Base-by-base conservation (phyloP, 2,329 filamentous ascomycete species). In the Aspergillus versicolor region DNA sequence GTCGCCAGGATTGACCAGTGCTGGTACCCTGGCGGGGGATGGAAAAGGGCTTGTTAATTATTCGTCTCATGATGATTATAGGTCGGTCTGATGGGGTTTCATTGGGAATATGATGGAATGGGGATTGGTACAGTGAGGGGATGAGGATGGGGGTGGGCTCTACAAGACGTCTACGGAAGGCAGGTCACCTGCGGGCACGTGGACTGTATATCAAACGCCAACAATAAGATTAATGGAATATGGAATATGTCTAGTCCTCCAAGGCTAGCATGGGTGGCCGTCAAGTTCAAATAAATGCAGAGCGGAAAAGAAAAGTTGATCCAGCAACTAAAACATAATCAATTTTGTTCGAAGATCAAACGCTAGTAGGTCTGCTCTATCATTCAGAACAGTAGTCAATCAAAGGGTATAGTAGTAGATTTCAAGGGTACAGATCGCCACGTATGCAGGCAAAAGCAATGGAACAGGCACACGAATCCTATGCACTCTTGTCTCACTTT, bases 401-500 rank as follows among this genome's bases (percentile, higher is more conserved):
- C 50, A 52, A 34, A 52, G 50, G 50, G 50, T 52, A 52, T 52
- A 45, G 41, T 45, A 54, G 42, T 6, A 55, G 27, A 37, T n/a
- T 34, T 27, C 41, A 43, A 34, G 11, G 42, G 38, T 19, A 48
- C 40, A 54, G 37, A 52, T 45, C 44, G 41, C 21, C 41, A 44
- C n/a, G 52, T 40, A 44, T 46, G 17, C 15, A 37, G 40, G 43
- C 15, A 57, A 54, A 53, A 44, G 42, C 51, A 55, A 30, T 30
- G 27, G 27, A 30, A 44, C 42, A 52, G 6, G 46, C 37, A 15
- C 54, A 54, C 53, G 57, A 49, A 43, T 59, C 57, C 60, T 62
- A 61, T 57, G 27, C 57, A 57, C 5, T 50, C 37, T 56, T 55
- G 59, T 65, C 62, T 60, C 61, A 66, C 62, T 63, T 58, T 30